These are phyloP conservation scores for Sclerotinia nivalis DNA, from an alignment of 2,329 filamentous ascomycete species.

Conservation along the genomic window DNA sequence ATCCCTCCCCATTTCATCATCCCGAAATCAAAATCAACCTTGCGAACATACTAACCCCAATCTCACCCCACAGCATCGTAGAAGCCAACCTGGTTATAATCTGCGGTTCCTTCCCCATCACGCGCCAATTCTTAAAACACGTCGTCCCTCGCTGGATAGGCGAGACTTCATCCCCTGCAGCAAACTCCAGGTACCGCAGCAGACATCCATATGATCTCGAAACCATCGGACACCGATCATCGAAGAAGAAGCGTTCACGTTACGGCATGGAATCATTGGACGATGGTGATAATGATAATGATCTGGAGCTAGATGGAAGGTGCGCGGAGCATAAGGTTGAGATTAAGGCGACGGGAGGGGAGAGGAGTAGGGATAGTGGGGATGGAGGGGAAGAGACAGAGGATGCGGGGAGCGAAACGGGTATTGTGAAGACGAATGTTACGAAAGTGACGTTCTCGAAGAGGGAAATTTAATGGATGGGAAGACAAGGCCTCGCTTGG, in stretches of 20 bases:
- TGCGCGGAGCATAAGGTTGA: conserved; percentile 2
- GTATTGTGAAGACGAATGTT: conserved; percentile 3
- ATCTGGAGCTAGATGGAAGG: conserved; percentile 6
- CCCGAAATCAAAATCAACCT: neutral
- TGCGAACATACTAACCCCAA: neutral
- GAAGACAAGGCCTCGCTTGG: neutral
- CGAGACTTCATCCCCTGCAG: neutral
- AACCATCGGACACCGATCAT: conserved; percentile 16
- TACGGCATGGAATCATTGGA: neutral
- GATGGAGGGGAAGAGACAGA: neutral
- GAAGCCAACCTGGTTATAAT: conserved; percentile 24
- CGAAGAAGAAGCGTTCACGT: conserved; percentile 1
- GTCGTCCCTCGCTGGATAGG: conserved; percentile 3
- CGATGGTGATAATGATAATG: neutral
- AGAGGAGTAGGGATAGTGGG: neutral
- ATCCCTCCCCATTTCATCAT: neutral
- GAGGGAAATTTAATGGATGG: neutral
- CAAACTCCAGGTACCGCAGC: neutral
- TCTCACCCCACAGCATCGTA: neutral
- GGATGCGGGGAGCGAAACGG: conserved; percentile 1
- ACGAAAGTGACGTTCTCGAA: neutral
- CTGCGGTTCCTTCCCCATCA: conserved; percentile 20
- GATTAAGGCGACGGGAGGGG: neutral
- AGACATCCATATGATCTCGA: conserved; percentile 5
- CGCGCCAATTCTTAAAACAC: conserved; percentile 14